These are phyloP conservation scores for Castanea sativa DNA, from an alignment of 306 rosid species.

Conservation along the genomic window DNA sequence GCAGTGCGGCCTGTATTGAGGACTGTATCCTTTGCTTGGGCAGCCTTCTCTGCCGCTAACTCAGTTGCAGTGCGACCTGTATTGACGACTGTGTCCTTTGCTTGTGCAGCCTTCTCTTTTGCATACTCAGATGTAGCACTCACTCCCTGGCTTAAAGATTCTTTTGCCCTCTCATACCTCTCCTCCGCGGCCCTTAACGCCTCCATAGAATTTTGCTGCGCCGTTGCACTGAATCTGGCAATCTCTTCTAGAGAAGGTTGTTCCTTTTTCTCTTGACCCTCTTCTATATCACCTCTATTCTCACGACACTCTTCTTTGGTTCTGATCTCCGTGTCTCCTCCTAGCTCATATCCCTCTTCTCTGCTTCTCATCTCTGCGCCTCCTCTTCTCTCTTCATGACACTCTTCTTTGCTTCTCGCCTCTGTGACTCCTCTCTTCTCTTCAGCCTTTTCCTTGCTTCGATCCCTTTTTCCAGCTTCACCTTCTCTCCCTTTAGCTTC, in stretches of 20 bases:
- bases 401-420: neutral
- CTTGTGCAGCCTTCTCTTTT: constrained; percentile 24
- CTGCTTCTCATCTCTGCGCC: neutral
- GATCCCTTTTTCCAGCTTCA: neutral
- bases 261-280: neutral
- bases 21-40: constrained; percentile 24
- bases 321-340: neutral
- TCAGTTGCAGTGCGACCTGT: too few relatives aligned
- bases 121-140: constrained; percentile 16
- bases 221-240: constrained; percentile 32
- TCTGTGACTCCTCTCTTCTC: neutral
- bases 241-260: constrained; percentile 42
- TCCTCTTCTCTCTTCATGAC: neutral
- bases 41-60: constrained; percentile 22
- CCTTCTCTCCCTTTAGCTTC: constrained; percentile 1
- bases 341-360: neutral
- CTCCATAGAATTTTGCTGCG: constrained; percentile 45
- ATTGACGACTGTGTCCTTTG: neutral
- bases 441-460: neutral
- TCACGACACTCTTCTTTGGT: too few relatives aligned
- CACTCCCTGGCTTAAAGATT: constrained; percentile 30
- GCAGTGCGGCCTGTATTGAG: too few relatives aligned
- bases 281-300: neutral
- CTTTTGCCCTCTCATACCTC: constrained; percentile 37
- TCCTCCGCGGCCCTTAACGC: constrained; percentile 43